Evolutionary conservation across 164 flowering plant species (phyloP).

Genomic region (Tinospora cordifolia): DNA sequence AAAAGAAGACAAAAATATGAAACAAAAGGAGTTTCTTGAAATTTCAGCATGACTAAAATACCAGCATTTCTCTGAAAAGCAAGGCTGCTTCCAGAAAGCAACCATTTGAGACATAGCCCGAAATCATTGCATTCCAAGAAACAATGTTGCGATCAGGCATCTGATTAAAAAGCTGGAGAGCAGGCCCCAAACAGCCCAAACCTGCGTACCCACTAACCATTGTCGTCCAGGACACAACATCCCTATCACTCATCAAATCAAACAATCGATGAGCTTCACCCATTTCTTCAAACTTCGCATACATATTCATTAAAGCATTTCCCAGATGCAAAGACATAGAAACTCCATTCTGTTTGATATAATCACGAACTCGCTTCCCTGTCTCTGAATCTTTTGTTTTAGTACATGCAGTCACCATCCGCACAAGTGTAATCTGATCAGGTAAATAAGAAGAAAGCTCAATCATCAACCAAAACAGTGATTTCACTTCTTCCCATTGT

Average conservation of each 20-base stretch:
- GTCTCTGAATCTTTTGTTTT: slow-evolving; percentile 15
- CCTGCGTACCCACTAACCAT: slow-evolving; percentile 18
- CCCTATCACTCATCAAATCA: slow-evolving; percentile 14
- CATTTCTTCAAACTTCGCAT: slow-evolving; percentile 17
- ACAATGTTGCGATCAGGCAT: slow-evolving; percentile 14
- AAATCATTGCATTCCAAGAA: slow-evolving; percentile 14
- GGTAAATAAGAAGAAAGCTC: slow-evolving; percentile 9
- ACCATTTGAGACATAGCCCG: slow-evolving; percentile 10
- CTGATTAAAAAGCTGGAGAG: slow-evolving; percentile 11
- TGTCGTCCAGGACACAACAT: slow-evolving; percentile 21
- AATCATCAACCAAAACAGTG: slow-evolving; percentile 15
- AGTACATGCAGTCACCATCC: slow-evolving; percentile 15
- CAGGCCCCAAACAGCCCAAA: slow-evolving; percentile 9
- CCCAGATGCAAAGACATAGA: slow-evolving; percentile 12
- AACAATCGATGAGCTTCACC: slow-evolving; percentile 14
- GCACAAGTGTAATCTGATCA: slow-evolving; percentile 15
- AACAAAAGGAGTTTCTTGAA: not conserved
- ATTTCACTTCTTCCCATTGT: slow-evolving; percentile 16
- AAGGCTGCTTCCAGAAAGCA: slow-evolving; percentile 9
- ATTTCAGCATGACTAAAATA: not conserved
- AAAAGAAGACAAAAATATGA: not conserved
- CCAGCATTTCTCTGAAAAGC: slow-evolving; percentile 19
- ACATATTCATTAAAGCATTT: slow-evolving; percentile 20
- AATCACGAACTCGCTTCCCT: slow-evolving; percentile 16
- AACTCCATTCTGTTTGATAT: slow-evolving; percentile 10